Base-by-base conservation (phyloP, 306 rosid species). In the Prunus armeniaca region DNA sequence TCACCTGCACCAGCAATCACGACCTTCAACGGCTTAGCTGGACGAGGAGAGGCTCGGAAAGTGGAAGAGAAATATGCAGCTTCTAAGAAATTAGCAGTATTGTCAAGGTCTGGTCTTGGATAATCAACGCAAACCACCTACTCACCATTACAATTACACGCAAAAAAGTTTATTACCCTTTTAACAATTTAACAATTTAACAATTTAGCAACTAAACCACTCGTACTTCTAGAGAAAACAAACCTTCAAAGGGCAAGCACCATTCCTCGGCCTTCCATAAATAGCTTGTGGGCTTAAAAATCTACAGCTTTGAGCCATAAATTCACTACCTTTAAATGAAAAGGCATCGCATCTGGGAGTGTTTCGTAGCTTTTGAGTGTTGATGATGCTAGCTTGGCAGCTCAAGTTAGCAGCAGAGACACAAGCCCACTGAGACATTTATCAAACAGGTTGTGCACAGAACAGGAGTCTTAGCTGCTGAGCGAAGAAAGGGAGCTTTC, bases 1-100 rank as follows among this genome's bases (percentile, higher is more conserved):
- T 64, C 76, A 95, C 98, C 98, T 88, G 98, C 98, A 78, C 98
- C 98, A 62, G 97, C 97, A 86, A 95, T 85, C 61, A 92, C 86
- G 68, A 95, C 81, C 65, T 87, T 86, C 71, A 95, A 82, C 4
- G 98, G 96, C 81, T 90, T 87, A 19, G 78, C 22, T 6, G 98
- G 97, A 22, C 92, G 92, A 15, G 95, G 52, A 73, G 93, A 80
- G 60, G 87, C 65, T 38, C 93, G 89, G 50, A 95, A 90, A 62
- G 93, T 76, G 17, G 98, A 84, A 83, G 98, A 95, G 78, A 92
- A 86, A 65, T 80, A 83, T 5, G 96, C 93, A 55, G 98, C 98
- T 84, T 95, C 96, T 12, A 90, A 20, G 79, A 85, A 95, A 86
- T 95, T 95, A 15, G 72, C 91, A 30, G 97, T 89, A 51, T 75